Evolutionary conservation across 306 rosid genomes (phyloP).

Genomic region (Casuarina cunninghamiana): DNA sequence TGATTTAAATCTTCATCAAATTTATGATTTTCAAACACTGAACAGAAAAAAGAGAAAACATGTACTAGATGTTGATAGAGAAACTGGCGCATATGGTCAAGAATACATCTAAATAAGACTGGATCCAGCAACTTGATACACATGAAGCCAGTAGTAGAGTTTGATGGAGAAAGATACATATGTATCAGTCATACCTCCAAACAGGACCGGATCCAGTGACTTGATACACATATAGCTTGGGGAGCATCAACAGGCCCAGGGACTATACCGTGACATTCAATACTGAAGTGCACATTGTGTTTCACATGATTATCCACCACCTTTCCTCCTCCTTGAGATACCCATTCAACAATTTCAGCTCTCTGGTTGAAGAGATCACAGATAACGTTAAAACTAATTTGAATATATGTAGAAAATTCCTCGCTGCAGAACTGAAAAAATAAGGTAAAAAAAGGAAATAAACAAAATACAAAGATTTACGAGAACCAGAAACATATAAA

Average conservation of each 20-base stretch:
- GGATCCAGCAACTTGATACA: constrained; percentile 90
- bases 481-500: background rate
- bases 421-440: constrained; percentile 14
- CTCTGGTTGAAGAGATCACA: constrained; percentile 52
- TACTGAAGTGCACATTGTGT: constrained; percentile 54
- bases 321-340: constrained; percentile 82
- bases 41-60: constrained; percentile 5
- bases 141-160: constrained; percentile 28
- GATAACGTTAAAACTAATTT: constrained; percentile 20
- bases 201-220: constrained; percentile 93
- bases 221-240: constrained; percentile 54
- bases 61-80: constrained; percentile 22
- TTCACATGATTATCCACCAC: constrained; percentile 48
- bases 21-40: constrained; percentile 13
- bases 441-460: background rate
- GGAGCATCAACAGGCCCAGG: constrained; percentile 33
- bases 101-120: constrained; percentile 82
- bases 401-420: constrained; percentile 4
- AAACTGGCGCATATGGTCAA: constrained; percentile 26
- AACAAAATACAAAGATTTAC: background rate
- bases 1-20: background rate
- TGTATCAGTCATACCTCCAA: constrained; percentile 61
- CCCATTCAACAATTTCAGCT: constrained; percentile 84
- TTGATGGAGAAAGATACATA: constrained; percentile 26
- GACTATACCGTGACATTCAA: constrained; percentile 77